Evolutionary conservation across 805 yeast genomes (phyloP).

Genomic region (Priceomyces carsonii): DNA sequence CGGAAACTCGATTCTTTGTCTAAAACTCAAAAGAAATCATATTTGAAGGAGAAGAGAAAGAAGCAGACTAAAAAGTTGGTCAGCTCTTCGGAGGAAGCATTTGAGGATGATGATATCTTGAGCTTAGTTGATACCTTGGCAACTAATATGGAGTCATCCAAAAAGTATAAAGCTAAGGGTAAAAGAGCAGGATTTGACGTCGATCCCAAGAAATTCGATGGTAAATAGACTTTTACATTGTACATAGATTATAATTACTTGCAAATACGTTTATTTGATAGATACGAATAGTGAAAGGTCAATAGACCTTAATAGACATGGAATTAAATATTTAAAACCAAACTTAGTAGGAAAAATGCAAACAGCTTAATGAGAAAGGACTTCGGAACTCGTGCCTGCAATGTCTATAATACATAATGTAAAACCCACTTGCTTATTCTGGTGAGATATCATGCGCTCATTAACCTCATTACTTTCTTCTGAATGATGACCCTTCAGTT

Average conservation of each 20-base stretch:
- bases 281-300: constrained; percentile 1
- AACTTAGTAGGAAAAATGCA: too few relatives aligned
- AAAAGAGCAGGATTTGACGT: constrained; percentile 22
- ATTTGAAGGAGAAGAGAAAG: constrained; percentile 34
- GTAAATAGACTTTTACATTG: constrained; percentile 14
- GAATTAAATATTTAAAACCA: constrained; percentile 3
- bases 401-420: constrained; percentile 4
- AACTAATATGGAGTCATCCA: constrained; percentile 30
- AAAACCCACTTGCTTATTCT: constrained; percentile 2
- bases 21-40: constrained; percentile 39
- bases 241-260: constrained; percentile 7
- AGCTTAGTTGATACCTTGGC: constrained; percentile 29
- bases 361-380: too few relatives aligned
- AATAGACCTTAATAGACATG: too few relatives aligned
- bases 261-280: constrained; percentile 5
- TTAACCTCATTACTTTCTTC: constrained; percentile 31
- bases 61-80: constrained; percentile 33
- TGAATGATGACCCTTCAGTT: constrained; percentile 44
- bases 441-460: constrained; percentile 5
- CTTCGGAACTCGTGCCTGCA: constrained; percentile 1
- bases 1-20: constrained; percentile 37
- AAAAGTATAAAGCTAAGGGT: constrained; percentile 32
- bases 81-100: constrained; percentile 25
- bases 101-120: constrained; percentile 25
- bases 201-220: constrained; percentile 17